Evolutionary conservation across 225 moss, liverwort and hornwort genomes (phyloP), one percentile per base, ranked within the genome.

Genomic region (Neckera pumila): DNA sequence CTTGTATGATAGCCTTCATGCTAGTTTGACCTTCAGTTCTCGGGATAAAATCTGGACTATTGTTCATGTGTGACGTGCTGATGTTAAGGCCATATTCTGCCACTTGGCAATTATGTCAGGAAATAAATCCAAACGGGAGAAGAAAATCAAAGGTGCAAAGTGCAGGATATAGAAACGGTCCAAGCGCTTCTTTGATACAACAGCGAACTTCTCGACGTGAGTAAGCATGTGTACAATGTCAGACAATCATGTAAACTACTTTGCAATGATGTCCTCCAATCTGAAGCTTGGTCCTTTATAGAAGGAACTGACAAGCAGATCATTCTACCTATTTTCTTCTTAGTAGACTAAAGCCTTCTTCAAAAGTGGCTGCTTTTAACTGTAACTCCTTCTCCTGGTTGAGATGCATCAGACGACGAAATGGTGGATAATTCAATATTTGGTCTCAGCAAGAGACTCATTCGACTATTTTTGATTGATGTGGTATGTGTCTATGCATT

Each of bases 391-490:
- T 73, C 49, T 74, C 58, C 49, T 88, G 73, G 81, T 89, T 86
- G 82, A 83, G 71, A 62, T 92, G 79, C 78, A 83, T 81, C 93
- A 93, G 93, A 88, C 81, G 81, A 82, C 83, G 85, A 82, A 82
- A 87, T 91, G 40, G 76, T 89, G 85, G 92, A 95, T 81, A 91
- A 91, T 61, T 89, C 94, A 81, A 90, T 96, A 86, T 88, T 90
- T 85, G 70, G 86, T 58, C 91, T 98, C 33, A 94, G 95, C 88
- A 95, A 90, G 81, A 93, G 92, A 82, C 93, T 98, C 34, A 69
- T 98, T 85, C 94, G 92, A 87, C 89, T 95, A 17, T 98, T 98
- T 87, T 86, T 97, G 51, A 81, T 89, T 43, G 93, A 97, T 82
- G 93, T 94, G 95, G 98, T 98, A 95, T 54, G 92, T 85, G 38